Conservation (phyloP, 2,329 filamentous ascomycete species). For the Delphinella strobiligena region DNA sequence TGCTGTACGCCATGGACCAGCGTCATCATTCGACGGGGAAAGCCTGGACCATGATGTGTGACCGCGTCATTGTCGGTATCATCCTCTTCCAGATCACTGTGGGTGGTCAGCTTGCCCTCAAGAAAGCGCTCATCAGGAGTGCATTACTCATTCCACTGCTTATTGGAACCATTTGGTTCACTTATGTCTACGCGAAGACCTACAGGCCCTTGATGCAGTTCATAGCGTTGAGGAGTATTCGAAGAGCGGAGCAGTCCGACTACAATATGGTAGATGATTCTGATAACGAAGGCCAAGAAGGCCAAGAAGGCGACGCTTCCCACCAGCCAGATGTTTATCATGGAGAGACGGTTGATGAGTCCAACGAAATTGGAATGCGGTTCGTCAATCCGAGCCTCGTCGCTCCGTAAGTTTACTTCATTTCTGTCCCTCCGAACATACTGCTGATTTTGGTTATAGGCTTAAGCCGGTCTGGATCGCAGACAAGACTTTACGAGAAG, state of each 20-base stretch:
- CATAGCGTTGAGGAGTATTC: conserved; percentile 80
- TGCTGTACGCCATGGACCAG: conserved; percentile 97
- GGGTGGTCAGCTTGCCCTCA: conserved; percentile 70
- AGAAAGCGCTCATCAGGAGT: conserved; percentile 60
- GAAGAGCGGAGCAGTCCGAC: conserved; percentile 44
- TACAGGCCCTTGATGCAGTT: conserved; percentile 86
- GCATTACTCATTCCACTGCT: conserved; percentile 65
- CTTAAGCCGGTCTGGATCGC: conserved; percentile 7
- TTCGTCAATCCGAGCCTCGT: conserved; percentile 71
- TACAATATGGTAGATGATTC: conserved; percentile 19
- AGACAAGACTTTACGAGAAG: neutral
- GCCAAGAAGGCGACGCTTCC: conserved; percentile 16
- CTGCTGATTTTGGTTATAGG: too few species aligned
- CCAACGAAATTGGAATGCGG: conserved; percentile 53
- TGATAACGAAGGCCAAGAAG: conserved; percentile 30
- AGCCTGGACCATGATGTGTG: conserved; percentile 94
- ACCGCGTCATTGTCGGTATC: conserved; percentile 74
- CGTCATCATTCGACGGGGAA: conserved; percentile 85
- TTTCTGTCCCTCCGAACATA: neutral
- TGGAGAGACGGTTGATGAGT: conserved; percentile 59
- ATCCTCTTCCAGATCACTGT: conserved; percentile 86
- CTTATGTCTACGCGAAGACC: conserved; percentile 63
- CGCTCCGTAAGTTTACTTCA: conserved; percentile 43
- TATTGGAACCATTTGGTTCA: conserved; percentile 76
- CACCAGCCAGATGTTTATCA: conserved; percentile 13